A percentile compares a stretch with the other conserved stretches of the same genome.
Conservation (phyloP, 805 yeast species). For the Candida ipomoeae region DNA sequence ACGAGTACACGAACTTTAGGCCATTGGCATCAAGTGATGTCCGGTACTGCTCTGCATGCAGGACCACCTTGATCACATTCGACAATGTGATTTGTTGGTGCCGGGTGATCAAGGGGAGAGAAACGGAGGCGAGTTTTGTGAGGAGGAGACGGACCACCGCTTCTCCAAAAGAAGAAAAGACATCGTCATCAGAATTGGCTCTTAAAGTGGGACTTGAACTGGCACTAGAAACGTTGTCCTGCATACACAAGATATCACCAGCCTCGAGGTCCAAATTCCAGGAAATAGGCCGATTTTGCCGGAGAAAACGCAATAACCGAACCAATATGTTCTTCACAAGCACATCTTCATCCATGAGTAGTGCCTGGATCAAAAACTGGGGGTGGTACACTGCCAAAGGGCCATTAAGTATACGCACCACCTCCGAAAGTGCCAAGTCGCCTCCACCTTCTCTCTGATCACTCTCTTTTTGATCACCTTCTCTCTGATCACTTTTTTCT, state of each 20-base stretch:
- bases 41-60: conserved; percentile 46
- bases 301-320: conserved; percentile 47
- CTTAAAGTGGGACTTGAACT: background rate
- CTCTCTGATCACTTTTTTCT: background rate
- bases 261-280: conserved; percentile 35
- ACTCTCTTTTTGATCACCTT: conserved; percentile 14
- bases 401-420: conserved; percentile 79
- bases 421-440: conserved; percentile 51
- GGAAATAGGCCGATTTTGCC: conserved; percentile 30
- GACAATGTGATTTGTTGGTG: conserved; percentile 87
- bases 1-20: conserved; percentile 63
- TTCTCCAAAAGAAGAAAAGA: conserved; percentile 34
- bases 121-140: conserved; percentile 56
- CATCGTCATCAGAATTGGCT: conserved; percentile 20
- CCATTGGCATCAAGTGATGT: conserved; percentile 61
- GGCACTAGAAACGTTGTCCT: too few species aligned
- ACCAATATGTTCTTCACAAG: conserved; percentile 56
- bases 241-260: background rate
- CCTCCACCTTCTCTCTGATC: background rate
- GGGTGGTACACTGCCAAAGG: conserved; percentile 91
- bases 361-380: conserved; percentile 71
- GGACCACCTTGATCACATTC: conserved; percentile 62
- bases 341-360: conserved; percentile 56
- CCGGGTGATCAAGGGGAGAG: conserved; percentile 78
- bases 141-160: conserved; percentile 45